phyloP scores from a whole-genome alignment of 305 asterid genomes.

The Withania somnifera region DNA sequence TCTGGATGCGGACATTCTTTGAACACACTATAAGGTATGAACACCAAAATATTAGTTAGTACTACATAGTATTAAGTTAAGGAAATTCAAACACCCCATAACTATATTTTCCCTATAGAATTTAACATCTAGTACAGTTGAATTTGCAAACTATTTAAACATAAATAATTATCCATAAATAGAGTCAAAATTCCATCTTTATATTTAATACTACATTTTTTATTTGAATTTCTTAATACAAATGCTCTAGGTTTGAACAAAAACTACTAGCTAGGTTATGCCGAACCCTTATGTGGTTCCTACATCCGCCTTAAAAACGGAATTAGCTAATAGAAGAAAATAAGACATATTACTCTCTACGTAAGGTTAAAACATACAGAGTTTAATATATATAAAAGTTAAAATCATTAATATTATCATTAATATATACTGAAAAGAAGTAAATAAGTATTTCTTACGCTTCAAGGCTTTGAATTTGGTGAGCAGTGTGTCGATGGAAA shows the following conservation, averaged over 20 bases:
- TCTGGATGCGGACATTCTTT: constrained; percentile 94
- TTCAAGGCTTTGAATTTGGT: constrained; percentile 90
- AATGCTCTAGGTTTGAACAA: neutral
- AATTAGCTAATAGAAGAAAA: neutral
- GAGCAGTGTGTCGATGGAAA: constrained; percentile 88
- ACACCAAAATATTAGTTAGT: neutral
- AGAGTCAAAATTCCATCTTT: neutral
- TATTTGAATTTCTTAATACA: neutral
- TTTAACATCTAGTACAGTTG: neutral
- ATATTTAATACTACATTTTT: neutral
- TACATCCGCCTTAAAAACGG: no score
- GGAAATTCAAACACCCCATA: neutral
- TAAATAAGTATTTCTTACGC: constrained; percentile 26
- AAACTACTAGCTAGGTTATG: neutral
- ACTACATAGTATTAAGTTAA: neutral
- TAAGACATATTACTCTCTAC: neutral
- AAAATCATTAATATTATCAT: neutral
- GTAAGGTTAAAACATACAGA: neutral
- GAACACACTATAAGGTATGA: constrained; percentile 38
- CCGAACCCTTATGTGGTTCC: neutral
- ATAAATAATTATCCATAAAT: neutral
- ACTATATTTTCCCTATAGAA: neutral
- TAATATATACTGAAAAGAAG: neutral
- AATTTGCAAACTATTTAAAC: neutral
- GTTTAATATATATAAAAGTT: neutral